A percentile compares a stretch with the other conserved stretches of the same genome.
Evolutionary conservation across 352 stramenopile species (phyloP).

Genomic region (Pythium guiyangense): DNA sequence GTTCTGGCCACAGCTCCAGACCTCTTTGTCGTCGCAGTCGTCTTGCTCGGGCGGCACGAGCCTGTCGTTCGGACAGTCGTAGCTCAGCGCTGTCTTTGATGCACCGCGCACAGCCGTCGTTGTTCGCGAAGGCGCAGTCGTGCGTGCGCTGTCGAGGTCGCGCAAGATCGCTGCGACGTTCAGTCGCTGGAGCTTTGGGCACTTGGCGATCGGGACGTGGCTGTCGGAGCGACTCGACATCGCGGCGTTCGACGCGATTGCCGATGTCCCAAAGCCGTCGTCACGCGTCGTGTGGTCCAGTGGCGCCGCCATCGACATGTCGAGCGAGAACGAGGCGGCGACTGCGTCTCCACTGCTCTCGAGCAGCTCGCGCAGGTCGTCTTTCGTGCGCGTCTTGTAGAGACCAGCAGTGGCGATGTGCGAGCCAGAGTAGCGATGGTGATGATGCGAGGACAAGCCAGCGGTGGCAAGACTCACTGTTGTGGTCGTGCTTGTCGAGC

Average conservation of each 20-base stretch:
- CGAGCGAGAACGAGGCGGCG: constrained; percentile 24
- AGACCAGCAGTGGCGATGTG: constrained; percentile 10
- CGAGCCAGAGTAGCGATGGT: constrained; percentile 17
- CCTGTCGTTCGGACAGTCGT: neutral
- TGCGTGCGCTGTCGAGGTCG: constrained; percentile 36
- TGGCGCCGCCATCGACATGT: constrained; percentile 20
- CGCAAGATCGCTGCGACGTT: constrained; percentile 31
- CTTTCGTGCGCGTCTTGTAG: constrained; percentile 27
- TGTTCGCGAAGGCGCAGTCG: constrained; percentile 2
- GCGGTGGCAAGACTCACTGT: constrained; percentile 16
- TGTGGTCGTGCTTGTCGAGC: constrained; percentile 5
- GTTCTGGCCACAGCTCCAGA: constrained; percentile 94
- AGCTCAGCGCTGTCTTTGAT: neutral
- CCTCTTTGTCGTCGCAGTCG: constrained; percentile 67
- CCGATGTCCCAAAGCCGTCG: neutral
- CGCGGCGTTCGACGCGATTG: too few species aligned
- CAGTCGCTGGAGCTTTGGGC: constrained; percentile 47
- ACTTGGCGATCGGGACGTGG: constrained; percentile 19
- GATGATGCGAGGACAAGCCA: constrained; percentile 4
- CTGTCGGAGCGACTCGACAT: constrained; percentile 16
- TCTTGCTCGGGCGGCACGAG: constrained; percentile 17
- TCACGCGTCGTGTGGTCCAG: constrained; percentile 20
- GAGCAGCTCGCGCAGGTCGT: constrained; percentile 30
- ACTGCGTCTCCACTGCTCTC: constrained; percentile 6
- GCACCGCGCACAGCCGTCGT: neutral